Base-by-base conservation (phyloP, 306 rosid genomes). In the Hippophae gyantsensis region DNA sequence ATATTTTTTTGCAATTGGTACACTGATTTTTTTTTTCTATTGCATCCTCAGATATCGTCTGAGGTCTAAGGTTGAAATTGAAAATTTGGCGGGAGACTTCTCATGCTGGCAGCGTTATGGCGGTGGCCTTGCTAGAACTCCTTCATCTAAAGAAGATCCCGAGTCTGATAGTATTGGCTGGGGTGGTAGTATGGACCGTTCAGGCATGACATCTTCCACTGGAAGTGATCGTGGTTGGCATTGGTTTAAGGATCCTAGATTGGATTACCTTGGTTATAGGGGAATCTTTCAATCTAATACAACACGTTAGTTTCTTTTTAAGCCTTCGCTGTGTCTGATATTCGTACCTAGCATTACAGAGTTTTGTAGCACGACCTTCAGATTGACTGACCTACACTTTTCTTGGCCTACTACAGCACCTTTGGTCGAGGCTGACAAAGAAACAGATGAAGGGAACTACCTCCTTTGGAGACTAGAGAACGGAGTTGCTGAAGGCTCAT, bases 51-150 rank as follows among this genome's bases (percentile, higher is more conserved):
- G 96, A 70, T 92, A 87, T 64, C 84, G 98, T 13, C 59, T 92
- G 81, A 87, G 98, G 84, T 77, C 98, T 41, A 87, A 92, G 89
- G 96, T 92, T 74, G 95, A 87, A 70, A 92, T 87, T 76, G 96
- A 92, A 57, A 74, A 85, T 75, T 76, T 87, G 55, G 70, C 83
- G 14, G 67, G 63, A 23, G 85, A 83, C 13, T 87, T 81, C 72
- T 73, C 77, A 32, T 92, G 98, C 73, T 92, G 98, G 98, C 98
- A 92, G 76, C 77, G 81, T 25, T 92, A 68, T 70, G 89, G 92
- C 66, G 63, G 69, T 69, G 71, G 76, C 43, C 71, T 80, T 62
- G 60, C 74, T 14, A 66, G 64, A 62, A 76, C 67, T 42, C 59
- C 72, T 43, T 75, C 79, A 9, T 43, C 80, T 48, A 72, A 13